Evolutionary conservation across 805 yeast genomes (phyloP).

Genomic region (Suhomyces emberorum): DNA sequence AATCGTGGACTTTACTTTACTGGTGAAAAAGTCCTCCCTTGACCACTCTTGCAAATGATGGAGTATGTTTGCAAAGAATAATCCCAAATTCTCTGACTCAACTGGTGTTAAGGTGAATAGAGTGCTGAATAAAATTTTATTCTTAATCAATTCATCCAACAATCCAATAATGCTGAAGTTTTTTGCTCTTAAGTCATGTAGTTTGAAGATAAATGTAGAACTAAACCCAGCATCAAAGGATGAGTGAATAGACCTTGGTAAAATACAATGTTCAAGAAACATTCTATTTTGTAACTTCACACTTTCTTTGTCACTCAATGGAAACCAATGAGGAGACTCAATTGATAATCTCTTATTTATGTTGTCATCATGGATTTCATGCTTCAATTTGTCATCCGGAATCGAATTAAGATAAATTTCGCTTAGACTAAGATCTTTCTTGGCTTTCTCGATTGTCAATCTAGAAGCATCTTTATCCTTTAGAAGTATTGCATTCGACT

Average conservation of each 20-base stretch:
- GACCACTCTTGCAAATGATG: conserved; percentile 46
- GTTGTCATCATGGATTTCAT: conserved; percentile 36
- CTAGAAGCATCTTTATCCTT: conserved; percentile 23
- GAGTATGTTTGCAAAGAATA: conserved; percentile 61
- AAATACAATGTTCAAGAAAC: conserved; percentile 60
- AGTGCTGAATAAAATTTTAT: conserved; percentile 51
- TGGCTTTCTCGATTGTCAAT: conserved; percentile 19
- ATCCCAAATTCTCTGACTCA: conserved; percentile 81
- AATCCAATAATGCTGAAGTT: conserved; percentile 38
- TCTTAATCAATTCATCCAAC: conserved; percentile 46
- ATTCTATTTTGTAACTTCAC: conserved; percentile 9
- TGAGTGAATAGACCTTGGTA: conserved; percentile 77
- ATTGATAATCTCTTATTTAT: conserved; percentile 24
- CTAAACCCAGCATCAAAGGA: conserved; percentile 77
- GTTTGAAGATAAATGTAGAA: conserved; percentile 54
- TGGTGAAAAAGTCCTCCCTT: conserved; percentile 25
- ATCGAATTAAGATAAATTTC: conserved; percentile 23
- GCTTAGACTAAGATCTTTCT: conserved; percentile 20
- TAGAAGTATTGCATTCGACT: conserved; percentile 27
- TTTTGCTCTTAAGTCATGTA: conserved; percentile 37
- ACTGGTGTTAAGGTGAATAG: conserved; percentile 66
- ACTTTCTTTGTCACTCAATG: conserved; percentile 10
- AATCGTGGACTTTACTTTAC: conserved; percentile 15
- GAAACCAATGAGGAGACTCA: conserved; percentile 41
- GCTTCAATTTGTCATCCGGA: conserved; percentile 43